These are phyloP conservation scores for Backusella macrospora DNA, from an alignment of 192 early-diverging fungal genomes.

Conservation along the genomic window DNA sequence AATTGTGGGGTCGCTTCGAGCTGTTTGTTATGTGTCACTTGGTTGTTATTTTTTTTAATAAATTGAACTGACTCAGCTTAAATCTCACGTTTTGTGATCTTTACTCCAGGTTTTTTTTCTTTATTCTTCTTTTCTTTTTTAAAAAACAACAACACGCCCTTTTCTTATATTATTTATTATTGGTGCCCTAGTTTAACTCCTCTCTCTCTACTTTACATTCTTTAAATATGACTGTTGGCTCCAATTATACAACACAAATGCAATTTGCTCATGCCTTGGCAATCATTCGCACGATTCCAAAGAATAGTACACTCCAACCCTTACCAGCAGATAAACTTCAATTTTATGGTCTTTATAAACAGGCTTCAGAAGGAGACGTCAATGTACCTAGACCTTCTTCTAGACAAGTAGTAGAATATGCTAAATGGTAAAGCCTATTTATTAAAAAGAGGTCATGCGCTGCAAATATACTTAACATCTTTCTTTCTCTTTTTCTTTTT, in stretches of 20 bases:
- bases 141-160: too few species aligned
- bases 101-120: background rate
- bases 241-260: constrained; percentile 12
- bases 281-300: constrained; percentile 9
- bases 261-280: constrained; percentile 19
- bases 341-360: constrained; percentile 38
- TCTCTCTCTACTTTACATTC: background rate
- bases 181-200: background rate
- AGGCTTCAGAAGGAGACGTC: constrained; percentile 32
- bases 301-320: constrained; percentile 22
- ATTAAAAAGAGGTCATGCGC: too few species aligned
- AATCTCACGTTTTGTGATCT: constrained; percentile 7
- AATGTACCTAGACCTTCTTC: constrained; percentile 28
- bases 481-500: background rate
- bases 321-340: constrained; percentile 35
- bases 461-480: background rate
- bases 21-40: background rate
- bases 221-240: background rate
- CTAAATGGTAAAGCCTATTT: constrained; percentile 33
- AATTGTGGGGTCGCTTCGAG: background rate
- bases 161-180: background rate
- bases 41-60: background rate
- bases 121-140: background rate
- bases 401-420: constrained; percentile 22
- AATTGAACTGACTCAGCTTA: background rate